A percentile compares a stretch with the other conserved stretches of the same genome.
phyloP scores from a whole-genome alignment of 148 eudicot genomes.

The Rheum nobile region DNA sequence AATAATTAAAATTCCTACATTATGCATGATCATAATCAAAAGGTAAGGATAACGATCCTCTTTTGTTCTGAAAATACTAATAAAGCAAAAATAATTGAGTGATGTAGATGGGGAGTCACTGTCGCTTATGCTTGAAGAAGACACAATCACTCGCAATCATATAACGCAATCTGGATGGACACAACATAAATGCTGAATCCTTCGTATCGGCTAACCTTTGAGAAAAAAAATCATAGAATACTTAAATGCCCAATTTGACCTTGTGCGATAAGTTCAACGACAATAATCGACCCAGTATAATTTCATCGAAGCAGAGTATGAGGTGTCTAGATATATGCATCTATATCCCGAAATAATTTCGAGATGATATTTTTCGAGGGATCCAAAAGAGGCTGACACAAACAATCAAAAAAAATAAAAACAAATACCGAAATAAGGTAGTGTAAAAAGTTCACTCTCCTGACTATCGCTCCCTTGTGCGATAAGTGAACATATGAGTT shows the following conservation, averaged over 20 bases:
- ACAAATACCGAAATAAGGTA: too few relatives aligned
- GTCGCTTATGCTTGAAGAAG: conserved; percentile 6
- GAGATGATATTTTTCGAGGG: too few relatives aligned
- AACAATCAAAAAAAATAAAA: too few relatives aligned
- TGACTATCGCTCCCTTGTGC: too few relatives aligned
- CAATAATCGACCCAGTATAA: too few relatives aligned
- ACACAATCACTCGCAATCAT: background rate
- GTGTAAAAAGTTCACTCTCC: too few relatives aligned
- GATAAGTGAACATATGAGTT: too few relatives aligned
- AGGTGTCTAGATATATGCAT: too few relatives aligned
- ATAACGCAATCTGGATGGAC: conserved; percentile 2
- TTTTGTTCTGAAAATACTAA: background rate
- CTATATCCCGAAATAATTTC: too few relatives aligned
- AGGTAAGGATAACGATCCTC: conserved; percentile 2
- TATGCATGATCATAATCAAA: background rate
- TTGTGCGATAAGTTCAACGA: background rate
- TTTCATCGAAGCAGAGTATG: too few relatives aligned
- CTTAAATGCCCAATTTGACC: background rate
- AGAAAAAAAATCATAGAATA: background rate
- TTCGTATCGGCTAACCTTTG: background rate
- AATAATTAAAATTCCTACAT: background rate
- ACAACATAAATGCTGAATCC: background rate
- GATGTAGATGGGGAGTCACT: background rate
- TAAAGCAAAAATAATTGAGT: background rate
- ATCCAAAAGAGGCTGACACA: too few relatives aligned